Conservation (phyloP, 1,284 basidiomycete genomes). For the Ustilago trichophora region DNA sequence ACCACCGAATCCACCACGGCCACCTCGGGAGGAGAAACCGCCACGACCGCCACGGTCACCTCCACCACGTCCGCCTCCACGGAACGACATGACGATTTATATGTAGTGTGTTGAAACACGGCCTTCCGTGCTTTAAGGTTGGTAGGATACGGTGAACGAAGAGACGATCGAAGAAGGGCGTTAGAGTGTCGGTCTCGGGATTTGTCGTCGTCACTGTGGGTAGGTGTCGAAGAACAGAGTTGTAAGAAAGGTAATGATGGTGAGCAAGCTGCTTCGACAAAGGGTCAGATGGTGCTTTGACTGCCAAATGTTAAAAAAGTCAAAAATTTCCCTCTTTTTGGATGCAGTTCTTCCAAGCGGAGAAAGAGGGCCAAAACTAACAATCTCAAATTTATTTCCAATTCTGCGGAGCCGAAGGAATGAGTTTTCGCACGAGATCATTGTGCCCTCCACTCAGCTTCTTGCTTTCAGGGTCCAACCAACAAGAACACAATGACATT, state of each 20-base stretch:
- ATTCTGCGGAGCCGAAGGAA: slow-evolving; percentile 30
- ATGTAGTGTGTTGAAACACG: neutral
- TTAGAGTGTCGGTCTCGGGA: no score
- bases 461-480: neutral
- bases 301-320: slow-evolving; percentile 34
- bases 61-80: slow-evolving; percentile 54
- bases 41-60: slow-evolving; percentile 53
- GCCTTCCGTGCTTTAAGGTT: neutral
- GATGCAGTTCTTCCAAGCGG: slow-evolving; percentile 17
- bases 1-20: slow-evolving; percentile 55
- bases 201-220: no score
- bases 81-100: slow-evolving; percentile 54
- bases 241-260: slow-evolving; percentile 11
- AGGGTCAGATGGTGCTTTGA: neutral
- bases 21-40: slow-evolving; percentile 54
- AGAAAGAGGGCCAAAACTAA: neutral
- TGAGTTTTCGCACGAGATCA: slow-evolving; percentile 19
- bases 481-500: no score
- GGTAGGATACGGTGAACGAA: no score
- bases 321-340: slow-evolving; percentile 45
- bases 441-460: neutral
- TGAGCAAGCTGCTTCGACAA: neutral
- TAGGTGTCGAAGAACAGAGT: neutral
- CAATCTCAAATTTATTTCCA: slow-evolving; percentile 1
- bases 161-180: no score